A percentile compares a stretch with the other conserved stretches of the same genome.
phyloP scores from a whole-genome alignment of 441 rosid species.

The Dalechampia spathulata region DNA sequence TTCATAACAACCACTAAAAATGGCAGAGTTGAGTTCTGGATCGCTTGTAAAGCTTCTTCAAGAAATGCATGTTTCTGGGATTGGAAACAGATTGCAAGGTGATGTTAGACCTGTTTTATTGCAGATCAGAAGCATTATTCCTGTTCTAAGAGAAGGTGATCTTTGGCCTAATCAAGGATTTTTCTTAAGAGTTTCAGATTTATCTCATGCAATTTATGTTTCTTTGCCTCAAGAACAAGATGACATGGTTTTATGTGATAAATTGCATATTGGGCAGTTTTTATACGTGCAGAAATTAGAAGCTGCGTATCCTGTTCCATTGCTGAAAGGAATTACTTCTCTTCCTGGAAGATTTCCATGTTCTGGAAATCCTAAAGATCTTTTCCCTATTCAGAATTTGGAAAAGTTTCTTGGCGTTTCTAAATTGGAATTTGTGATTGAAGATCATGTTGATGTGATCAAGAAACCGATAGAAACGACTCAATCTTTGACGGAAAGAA shows the following conservation, averaged over 20 bases:
- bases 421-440: conserved; percentile 19
- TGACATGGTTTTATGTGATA: conserved; percentile 53
- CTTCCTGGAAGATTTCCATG: conserved; percentile 50
- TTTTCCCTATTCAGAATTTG: conserved; percentile 36
- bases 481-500: conserved; percentile 19
- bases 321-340: conserved; percentile 55
- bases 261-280: conserved; percentile 54
- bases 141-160: conserved; percentile 50
- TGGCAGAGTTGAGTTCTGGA: conserved; percentile 46
- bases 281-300: conserved; percentile 53
- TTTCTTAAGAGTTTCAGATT: conserved; percentile 53
- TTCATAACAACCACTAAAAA: conserved; percentile 15
- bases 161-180: conserved; percentile 77
- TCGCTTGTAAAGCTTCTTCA: conserved; percentile 52
- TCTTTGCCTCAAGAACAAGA: conserved; percentile 63
- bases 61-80: conserved; percentile 38
- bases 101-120: conserved; percentile 40
- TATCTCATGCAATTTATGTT: conserved; percentile 53
- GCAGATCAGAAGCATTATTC: conserved; percentile 66
- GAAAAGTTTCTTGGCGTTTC: conserved; percentile 36
- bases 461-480: conserved; percentile 23
- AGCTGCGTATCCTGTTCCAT: conserved; percentile 60
- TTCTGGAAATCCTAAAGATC: conserved; percentile 38
- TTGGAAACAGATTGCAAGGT: conserved; percentile 22
- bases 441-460: conserved; percentile 14